Evolutionary conservation across 441 rosid species (phyloP).

Genomic region (Populus hybrid): DNA sequence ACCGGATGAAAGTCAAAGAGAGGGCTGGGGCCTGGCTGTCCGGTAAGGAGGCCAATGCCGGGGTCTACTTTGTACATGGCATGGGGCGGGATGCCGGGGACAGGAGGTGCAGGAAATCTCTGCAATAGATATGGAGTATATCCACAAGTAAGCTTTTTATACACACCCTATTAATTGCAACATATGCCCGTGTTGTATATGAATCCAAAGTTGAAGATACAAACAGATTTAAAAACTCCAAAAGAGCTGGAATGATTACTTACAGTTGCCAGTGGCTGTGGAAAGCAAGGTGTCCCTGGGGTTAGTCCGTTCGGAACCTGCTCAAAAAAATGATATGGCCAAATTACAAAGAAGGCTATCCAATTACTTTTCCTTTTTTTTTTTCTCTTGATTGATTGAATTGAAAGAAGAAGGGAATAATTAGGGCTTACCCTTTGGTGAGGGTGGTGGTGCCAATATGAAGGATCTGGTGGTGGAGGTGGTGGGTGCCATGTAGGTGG

Average conservation of each 20-base stretch:
- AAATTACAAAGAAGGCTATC: background rate
- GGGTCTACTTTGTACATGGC: constrained; percentile 53
- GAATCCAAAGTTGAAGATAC: constrained; percentile 19
- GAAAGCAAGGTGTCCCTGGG: constrained; percentile 51
- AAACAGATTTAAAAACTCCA: constrained; percentile 26
- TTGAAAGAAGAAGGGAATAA: background rate
- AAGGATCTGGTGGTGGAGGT: constrained; percentile 43
- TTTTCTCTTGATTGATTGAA: background rate
- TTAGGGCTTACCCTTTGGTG: constrained; percentile 26
- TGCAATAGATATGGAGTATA: constrained; percentile 19
- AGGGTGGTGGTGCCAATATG: constrained; percentile 55
- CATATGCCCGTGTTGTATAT: background rate
- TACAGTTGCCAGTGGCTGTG: constrained; percentile 49
- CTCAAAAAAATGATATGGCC: background rate
- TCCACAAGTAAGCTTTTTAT: background rate
- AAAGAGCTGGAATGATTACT: constrained; percentile 21
- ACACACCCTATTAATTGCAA: background rate
- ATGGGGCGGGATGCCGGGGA: constrained; percentile 49
- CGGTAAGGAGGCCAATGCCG: constrained; percentile 37
- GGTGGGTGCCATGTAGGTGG: constrained; percentile 42
- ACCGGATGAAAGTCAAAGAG: constrained; percentile 73
- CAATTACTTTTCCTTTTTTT: background rate
- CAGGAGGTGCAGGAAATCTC: constrained; percentile 57
- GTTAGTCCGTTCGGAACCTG: constrained; percentile 51
- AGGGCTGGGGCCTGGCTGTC: constrained; percentile 41